Conservation (phyloP, 129 eudicot genomes). For the Flaveria ramosissima region DNA sequence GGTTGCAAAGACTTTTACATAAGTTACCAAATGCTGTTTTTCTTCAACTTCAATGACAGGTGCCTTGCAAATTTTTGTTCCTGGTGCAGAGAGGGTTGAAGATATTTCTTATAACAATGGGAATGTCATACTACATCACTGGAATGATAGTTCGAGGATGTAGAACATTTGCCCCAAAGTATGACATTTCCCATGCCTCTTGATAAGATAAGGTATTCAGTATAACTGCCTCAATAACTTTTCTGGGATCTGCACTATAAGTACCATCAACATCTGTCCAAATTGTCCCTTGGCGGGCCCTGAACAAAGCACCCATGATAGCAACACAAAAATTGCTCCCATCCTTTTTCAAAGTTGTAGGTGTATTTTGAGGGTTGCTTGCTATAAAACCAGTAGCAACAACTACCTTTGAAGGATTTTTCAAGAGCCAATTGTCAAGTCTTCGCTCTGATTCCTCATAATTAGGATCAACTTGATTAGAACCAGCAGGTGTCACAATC, state of each 20-base stretch:
- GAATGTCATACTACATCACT: slow-evolving; percentile 94
- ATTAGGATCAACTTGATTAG: slow-evolving; percentile 98
- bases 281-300: slow-evolving; percentile 90
- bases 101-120: slow-evolving; percentile 89
- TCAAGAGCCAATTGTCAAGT: slow-evolving; percentile 74
- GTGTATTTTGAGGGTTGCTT: slow-evolving; percentile 84
- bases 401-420: slow-evolving; percentile 62
- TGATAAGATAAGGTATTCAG: slow-evolving; percentile 82
- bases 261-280: slow-evolving; percentile 99
- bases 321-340: slow-evolving; percentile 99
- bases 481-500: slow-evolving; percentile 83
- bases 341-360: slow-evolving; percentile 94
- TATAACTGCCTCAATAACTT: slow-evolving; percentile 98
- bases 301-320: slow-evolving; percentile 87
- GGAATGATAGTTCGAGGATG: slow-evolving; percentile 99
- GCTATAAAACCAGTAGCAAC: slow-evolving; percentile 98
- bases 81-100: slow-evolving; percentile 98
- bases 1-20: slow-evolving; percentile 98
- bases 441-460: slow-evolving; percentile 77
- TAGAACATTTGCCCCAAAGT: slow-evolving; percentile 98
- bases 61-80: slow-evolving; percentile 78
- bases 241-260: slow-evolving; percentile 98
- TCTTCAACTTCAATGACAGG: slow-evolving; percentile 51
- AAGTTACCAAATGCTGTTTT: slow-evolving; percentile 47
- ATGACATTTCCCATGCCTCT: slow-evolving; percentile 99